Base-by-base conservation (phyloP, 495 filamentous ascomycete species). In the Talaromyces nanjingensis region DNA sequence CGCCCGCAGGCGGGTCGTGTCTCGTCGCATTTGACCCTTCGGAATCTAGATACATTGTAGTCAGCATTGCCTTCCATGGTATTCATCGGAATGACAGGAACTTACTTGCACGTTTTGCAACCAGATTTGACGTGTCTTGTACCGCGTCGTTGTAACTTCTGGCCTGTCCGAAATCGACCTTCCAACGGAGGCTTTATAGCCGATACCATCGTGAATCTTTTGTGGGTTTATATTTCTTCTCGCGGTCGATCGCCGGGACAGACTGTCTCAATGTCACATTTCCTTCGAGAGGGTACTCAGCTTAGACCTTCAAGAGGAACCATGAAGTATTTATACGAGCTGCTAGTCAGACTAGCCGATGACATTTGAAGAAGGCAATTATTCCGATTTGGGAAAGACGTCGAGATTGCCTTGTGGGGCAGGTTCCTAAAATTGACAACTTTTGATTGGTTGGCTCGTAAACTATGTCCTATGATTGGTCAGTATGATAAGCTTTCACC, bases 1-100 rank as follows among this genome's bases (percentile, higher is more conserved):
- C 65, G 55, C 14, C 33, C 37, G 29, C 65, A 68, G n/a, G 42
- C 11, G 6, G 67, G 67, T 12, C 45, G 56, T 29, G 64, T 66
- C 24, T 68, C 67, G 47, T 68, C 67, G 39, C 67, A 68, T 59
- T 68, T 68, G 14, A 66, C 62, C 31, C 62, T 34, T 1, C 67
- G 67, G 7, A 63, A 22, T 53, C 67, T 68, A 55, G 25, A 55
- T 29, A 49, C 18, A 22, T 49, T 18, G 20, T 9, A 9, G 52
- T 55, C 52, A 55, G 52, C 22, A 20, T 20, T 29, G 8, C 25
- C 20, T 6, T 29, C 52, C 24, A 2, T 8, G 4, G 52, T 25
- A 20, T 20, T 18, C 1, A 0, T 27, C 7, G 24, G 11, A 24
- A n/a, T 14, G n/a, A 4, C 2, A 3, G 16, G 6, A 29, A 1